These are phyloP conservation scores for Colletotrichum sp. DNA, from an alignment of 2,329 filamentous ascomycete species.

Conservation along the genomic window DNA sequence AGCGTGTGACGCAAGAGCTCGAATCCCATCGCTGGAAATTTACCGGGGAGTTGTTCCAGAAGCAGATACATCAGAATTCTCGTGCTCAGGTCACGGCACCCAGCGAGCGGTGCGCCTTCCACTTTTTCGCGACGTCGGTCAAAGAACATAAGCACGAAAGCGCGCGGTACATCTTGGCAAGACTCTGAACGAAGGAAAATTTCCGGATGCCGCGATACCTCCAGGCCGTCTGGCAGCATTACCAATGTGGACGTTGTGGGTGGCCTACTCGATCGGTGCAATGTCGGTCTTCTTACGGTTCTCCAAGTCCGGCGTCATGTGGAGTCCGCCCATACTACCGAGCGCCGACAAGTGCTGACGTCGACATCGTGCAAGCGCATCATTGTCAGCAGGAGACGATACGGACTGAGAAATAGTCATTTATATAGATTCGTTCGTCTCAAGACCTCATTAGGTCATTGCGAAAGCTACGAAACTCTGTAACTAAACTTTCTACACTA, in stretches of 20 bases:
- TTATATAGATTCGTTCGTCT: neutral
- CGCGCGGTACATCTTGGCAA: neutral
- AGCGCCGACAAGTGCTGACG: neutral
- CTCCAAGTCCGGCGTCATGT: neutral
- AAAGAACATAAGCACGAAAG: neutral
- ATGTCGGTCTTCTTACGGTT: neutral
- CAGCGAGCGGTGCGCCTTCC: neutral
- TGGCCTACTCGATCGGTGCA: neutral
- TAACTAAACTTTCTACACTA: neutral
- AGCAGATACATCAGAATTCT: neutral
- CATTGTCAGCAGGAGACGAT: neutral
- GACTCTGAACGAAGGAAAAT: neutral
- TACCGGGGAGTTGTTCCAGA: neutral
- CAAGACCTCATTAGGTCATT: neutral
- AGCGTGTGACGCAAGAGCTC: fast-evolving
- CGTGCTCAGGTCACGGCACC: neutral
- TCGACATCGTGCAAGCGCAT: neutral
- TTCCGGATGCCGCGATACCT: neutral
- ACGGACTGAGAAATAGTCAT: fast-evolving
- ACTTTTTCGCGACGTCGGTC: neutral
- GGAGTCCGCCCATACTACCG: neutral
- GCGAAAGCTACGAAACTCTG: neutral
- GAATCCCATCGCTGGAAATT: fast-evolving
- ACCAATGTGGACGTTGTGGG: neutral
- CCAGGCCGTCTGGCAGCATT: neutral